Base-by-base conservation (phyloP, 495 filamentous ascomycete genomes). In the Xylona heveae region DNA sequence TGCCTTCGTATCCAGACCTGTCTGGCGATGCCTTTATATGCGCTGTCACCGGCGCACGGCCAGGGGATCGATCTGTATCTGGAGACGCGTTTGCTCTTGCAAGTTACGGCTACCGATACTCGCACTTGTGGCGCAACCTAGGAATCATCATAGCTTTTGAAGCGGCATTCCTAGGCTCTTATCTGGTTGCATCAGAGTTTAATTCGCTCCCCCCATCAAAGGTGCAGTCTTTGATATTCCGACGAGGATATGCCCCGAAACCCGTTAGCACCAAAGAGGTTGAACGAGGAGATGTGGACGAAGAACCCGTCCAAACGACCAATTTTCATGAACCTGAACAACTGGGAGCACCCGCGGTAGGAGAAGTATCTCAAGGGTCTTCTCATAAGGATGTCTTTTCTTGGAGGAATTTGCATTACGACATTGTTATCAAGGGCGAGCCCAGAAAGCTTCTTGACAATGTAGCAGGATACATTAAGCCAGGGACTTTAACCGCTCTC, bases 391-490 rank as follows among this genome's bases (percentile, higher is more conserved):
- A 47, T n/a, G 51, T 90, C 17, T 72, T 90, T 40, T 85, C 78
- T 0, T 90, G 73, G 70, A 68, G 77, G 39, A 55, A 76, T 37
- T 66, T 92, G 24, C 73, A 68, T 44, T 91, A 88, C 41, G 70
- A 59, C 1, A 76, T 83, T 25, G 69, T 71, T 7, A 62, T 60
- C 42, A 58, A 71, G 22, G 61, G 57, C 21, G 65, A 68, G 1
- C 54, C 71, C 37, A 60, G 58, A 28, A 55, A 61, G 21, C 45
- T 81, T 1, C 47, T 83, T 4, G 50, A 68, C 15, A 53, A 74
- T 43, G 67, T 80, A 3, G 58, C 71, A 37, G 77, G 77, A 30
- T 78, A 62, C 42, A 73, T 80, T 12, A 65, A 66, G 33, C 77
- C 76, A 8, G 74, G 76, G 9, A 70, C 61, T 28, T 57, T 85